These are phyloP conservation scores for Phytophthora lateralis DNA, from an alignment of 352 stramenopile genomes.

Conservation along the genomic window DNA sequence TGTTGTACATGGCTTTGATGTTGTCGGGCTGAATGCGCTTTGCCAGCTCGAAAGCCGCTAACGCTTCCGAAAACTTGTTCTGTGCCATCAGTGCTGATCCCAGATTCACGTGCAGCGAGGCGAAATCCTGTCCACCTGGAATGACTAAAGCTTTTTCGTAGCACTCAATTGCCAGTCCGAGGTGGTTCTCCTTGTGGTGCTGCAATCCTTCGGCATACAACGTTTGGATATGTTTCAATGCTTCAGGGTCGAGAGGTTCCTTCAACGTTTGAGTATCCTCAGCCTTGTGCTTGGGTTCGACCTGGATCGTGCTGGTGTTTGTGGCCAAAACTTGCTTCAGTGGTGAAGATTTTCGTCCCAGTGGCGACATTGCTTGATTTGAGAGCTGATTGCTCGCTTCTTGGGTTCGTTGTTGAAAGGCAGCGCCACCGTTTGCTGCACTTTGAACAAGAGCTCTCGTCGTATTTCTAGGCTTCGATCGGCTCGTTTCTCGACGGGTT, in stretches of 20 bases:
- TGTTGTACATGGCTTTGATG: conserved; percentile 67
- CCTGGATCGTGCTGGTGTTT: neutral
- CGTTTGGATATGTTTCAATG: conserved; percentile 45
- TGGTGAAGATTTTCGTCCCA: neutral
- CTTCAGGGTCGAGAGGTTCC: conserved; percentile 15
- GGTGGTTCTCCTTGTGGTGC: conserved; percentile 56
- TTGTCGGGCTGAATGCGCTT: conserved; percentile 59
- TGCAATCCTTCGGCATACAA: conserved; percentile 69
- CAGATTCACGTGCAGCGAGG: conserved; percentile 74
- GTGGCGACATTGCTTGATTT: neutral
- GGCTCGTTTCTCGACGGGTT: neutral
- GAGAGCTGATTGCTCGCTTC: conserved; percentile 11
- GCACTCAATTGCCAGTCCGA: conserved; percentile 49
- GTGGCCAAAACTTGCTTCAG: neutral
- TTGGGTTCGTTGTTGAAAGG: neutral
- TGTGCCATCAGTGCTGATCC: conserved; percentile 58
- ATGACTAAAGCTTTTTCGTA: conserved; percentile 60
- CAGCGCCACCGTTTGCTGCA: neutral
- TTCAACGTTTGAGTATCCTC: conserved; percentile 8
- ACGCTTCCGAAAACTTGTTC: conserved; percentile 39
- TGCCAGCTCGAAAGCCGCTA: conserved; percentile 46
- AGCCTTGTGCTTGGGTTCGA: conserved; percentile 3
- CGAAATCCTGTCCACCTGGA: conserved; percentile 45
- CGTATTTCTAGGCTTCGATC: conserved; percentile 1
- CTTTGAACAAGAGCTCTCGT: neutral